Evolutionary conservation across 768 basidiomycete genomes (phyloP).

Genomic region (Candolleomyces aberdarensis): DNA sequence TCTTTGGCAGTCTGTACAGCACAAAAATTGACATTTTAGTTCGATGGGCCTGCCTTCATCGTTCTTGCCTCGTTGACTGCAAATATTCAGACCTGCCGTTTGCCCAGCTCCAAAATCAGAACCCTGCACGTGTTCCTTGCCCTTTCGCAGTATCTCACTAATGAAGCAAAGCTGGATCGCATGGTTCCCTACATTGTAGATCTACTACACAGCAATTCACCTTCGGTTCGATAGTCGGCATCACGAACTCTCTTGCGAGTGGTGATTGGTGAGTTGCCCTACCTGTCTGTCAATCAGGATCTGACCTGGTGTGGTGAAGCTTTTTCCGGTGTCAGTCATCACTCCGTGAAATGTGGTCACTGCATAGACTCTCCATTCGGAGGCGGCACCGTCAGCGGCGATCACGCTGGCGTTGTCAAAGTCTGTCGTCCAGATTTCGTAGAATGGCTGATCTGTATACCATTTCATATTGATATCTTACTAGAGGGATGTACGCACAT

Average conservation of each 20-base stretch:
- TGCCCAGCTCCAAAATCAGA: constrained; percentile 83
- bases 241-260: constrained; percentile 79
- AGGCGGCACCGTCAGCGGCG: no score
- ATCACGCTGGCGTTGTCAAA: no score
- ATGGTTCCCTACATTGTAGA: constrained; percentile 92
- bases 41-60: constrained; percentile 88
- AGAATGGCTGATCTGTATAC: no score
- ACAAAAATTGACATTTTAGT: not conserved
- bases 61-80: constrained; percentile 85
- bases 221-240: constrained; percentile 77
- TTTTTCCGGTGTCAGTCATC: constrained; percentile 70
- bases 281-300: no score
- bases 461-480: no score
- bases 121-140: constrained; percentile 87
- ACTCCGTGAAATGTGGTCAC: constrained; percentile 74
- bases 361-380: constrained; percentile 71
- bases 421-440: no score
- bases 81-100: constrained; percentile 81
- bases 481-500: no score
- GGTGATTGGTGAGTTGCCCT: constrained; percentile 55
- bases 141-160: constrained; percentile 76
- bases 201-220: constrained; percentile 82
- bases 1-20: not conserved
- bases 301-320: constrained; percentile 13
- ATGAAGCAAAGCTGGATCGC: constrained; percentile 93